Evolutionary conservation across 176 grass and related monocot species (phyloP).

Genomic region (Elymus sibiricus): DNA sequence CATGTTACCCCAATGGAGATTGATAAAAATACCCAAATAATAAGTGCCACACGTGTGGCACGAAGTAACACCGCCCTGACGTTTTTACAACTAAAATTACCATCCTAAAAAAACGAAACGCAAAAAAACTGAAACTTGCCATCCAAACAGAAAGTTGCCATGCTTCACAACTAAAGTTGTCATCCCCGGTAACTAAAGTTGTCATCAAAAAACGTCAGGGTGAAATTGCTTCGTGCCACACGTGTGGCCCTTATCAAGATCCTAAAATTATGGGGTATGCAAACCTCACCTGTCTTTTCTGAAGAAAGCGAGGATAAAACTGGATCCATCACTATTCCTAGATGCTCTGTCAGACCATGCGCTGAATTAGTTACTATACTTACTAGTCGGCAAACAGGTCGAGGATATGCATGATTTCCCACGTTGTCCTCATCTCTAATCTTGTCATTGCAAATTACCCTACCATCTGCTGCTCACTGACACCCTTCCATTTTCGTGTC

Average conservation of each 20-base stretch:
- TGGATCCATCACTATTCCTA: not conserved
- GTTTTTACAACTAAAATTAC: no score
- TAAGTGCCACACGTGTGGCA: no score
- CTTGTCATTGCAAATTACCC: not conserved
- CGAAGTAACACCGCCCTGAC: no score
- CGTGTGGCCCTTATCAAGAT: no score
- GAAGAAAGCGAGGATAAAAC: not conserved
- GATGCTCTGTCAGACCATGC: slow-evolving; percentile 20
- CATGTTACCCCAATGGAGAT: not conserved
- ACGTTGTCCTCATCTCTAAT: slow-evolving; percentile 9
- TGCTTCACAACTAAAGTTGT: no score
- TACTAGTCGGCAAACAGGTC: not conserved
- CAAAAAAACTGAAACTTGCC: no score
- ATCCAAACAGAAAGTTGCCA: no score
- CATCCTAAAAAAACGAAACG: no score
- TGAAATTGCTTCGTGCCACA: no score
- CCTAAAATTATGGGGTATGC: not conserved
- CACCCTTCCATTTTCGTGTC: not conserved
- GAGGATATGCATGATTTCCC: not conserved
- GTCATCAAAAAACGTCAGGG: no score
- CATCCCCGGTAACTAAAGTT: no score
- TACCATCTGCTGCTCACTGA: not conserved
- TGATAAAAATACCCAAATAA: no score
- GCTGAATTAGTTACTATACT: not conserved
- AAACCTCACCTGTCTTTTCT: not conserved